Evolutionary conservation across 768 basidiomycete genomes (phyloP).

Genomic region (Boletus eberwhitei): DNA sequence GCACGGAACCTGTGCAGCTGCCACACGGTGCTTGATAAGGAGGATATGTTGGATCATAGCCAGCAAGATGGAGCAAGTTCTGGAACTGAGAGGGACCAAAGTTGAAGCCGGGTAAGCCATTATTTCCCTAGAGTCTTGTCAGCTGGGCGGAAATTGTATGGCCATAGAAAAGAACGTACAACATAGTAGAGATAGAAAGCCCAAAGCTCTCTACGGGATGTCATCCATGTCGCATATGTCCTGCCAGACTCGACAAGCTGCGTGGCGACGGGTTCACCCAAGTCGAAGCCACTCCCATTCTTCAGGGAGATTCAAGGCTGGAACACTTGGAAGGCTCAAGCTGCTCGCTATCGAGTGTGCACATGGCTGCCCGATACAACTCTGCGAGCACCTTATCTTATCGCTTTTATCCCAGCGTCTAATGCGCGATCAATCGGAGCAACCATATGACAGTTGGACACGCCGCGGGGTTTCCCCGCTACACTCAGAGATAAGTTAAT

Average conservation of each 20-base stretch:
- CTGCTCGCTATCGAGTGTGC: background rate
- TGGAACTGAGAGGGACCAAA: slow-evolving; percentile 76
- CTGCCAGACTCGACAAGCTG: background rate
- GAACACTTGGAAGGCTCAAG: background rate
- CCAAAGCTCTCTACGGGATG: slow-evolving; percentile 52
- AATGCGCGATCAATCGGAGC: too few relatives aligned
- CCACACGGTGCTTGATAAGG: slow-evolving; percentile 52
- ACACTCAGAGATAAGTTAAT: too few relatives aligned
- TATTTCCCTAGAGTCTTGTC: slow-evolving; percentile 48
- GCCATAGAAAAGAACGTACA: slow-evolving; percentile 18
- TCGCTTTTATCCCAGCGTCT: too few relatives aligned
- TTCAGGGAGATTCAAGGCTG: background rate
- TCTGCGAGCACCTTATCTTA: background rate
- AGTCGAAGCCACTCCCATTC: background rate
- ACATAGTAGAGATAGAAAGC: slow-evolving; percentile 60
- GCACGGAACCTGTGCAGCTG: slow-evolving; percentile 51
- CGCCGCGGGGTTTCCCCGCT: too few relatives aligned
- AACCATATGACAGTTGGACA: too few relatives aligned
- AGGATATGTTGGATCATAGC: slow-evolving; percentile 60
- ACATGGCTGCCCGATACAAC: slow-evolving; percentile 4
- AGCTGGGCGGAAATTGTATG: background rate
- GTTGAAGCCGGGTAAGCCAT: slow-evolving; percentile 65
- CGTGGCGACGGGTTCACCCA: background rate
- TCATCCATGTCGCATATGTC: slow-evolving; percentile 23
- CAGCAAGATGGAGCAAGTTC: slow-evolving; percentile 69